Evolutionary conservation across 768 basidiomycete genomes (phyloP), one percentile per base, ranked within the genome.

Genomic region (Leccinum aurantiacum): DNA sequence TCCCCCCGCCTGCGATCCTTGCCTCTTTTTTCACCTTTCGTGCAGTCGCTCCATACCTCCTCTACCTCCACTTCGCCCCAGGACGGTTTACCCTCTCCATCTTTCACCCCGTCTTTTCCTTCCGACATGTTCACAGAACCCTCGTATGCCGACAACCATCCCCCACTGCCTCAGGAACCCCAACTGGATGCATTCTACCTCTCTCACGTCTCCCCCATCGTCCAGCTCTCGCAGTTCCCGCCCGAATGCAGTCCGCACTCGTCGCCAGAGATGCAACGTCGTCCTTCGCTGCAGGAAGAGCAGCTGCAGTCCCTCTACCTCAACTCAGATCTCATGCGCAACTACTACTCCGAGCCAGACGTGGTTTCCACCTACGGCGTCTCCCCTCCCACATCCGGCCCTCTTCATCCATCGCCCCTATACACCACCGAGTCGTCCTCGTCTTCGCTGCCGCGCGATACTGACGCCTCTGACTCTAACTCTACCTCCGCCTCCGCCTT

Each of bases 31-130:
- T 57, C 14, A 70, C 15, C 35, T 59, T 29, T 56, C 51, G 22
- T 57, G 6, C 59, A 84, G 83, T 82, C 82, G 6, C 76, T 85
- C 53, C 82, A 79, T 60, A 75, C 77, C 2, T 75, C 80, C n/a
- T 68, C 76, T 7, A 69, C 75, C 7, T 63, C 66, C 31, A 74
- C 71, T 52, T 47, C 49, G 1, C 54, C 60, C 15, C 54, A 57
- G 27, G 68, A 62, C 13, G 59, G 63, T 4, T 68, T 71, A 14
- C 64, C 71, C 9, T 74, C 74, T 13, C 54, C 76, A 71, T 7
- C 74, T 75, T 53, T 75, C 74, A 5, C 24, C 25, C 27, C 75
- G 64, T 29, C 71, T 69, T 14, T 71, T 70, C 33, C 53, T 5
- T 64, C 58, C 31, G 62, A 59, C 1, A 22, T 46, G n/a, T 35